Base-by-base conservation (phyloP, 805 yeast genomes). In the Ogataea thermomethanolica region DNA sequence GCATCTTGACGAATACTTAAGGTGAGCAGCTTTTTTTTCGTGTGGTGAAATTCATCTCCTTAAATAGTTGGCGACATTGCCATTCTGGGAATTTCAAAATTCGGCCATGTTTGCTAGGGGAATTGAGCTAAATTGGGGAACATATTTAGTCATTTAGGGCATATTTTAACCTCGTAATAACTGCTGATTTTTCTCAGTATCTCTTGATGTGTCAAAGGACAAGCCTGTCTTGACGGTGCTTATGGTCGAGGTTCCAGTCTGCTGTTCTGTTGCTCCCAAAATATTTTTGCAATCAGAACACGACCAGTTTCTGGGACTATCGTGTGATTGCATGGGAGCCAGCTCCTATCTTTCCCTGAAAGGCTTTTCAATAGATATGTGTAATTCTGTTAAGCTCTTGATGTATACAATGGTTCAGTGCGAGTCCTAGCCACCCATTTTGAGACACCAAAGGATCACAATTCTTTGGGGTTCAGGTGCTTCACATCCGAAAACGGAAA, bases 1-100 rank as follows among this genome's bases (percentile, higher is more conserved):
- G 97, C 99, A 93, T 93, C 51, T 35, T 67, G 31, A 20, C 25
- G 33, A 24, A 34, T 39, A 29, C 38, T 39, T 39, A 28, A 24
- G 34, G 13, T 34, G n/a, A 31, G 32, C 37, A 29, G 43, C 37
- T 39, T 39, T 35, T 31, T 40, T 40, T 31, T 40, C 35, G 36
- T 35, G 31, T 35, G 44, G 37, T 35, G 44, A 35, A 39, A 39
- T 39, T 33, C 25, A 30, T 29, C 33, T 40, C 41, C 29, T 30
- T 44, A 39, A 23, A 39, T 39, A 35, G 42, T 35, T 38, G 41
- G 40, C 38, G 41, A 35, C 43, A 41, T 41, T 39, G 29, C 49
- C 49, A 20, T 45, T 45, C 43, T 45, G 43, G 45, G 43, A 45
- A 45, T 45, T 45, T 45, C 45, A 45, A 34, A 41, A 39, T 30